A percentile compares a stretch with the other conserved stretches of the same genome.
Evolutionary conservation across 2,329 filamentous ascomycete species (phyloP).

Genomic region (Grosmannia penicillata): DNA sequence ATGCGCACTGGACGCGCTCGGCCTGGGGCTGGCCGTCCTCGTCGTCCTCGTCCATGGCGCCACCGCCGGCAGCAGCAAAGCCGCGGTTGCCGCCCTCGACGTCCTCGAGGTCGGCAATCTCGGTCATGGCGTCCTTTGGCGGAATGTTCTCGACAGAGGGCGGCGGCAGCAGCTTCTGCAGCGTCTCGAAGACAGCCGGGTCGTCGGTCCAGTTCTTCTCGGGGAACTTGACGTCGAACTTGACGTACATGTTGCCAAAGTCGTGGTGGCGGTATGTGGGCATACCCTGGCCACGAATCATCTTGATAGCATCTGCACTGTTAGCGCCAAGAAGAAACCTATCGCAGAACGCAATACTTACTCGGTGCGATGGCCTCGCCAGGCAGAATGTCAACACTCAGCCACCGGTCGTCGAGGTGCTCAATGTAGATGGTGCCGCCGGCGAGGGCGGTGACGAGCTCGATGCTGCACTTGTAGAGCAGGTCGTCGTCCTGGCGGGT

Average conservation of each 20-base stretch:
- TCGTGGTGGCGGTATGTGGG: conserved; percentile 91
- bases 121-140: conserved; percentile 76
- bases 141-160: conserved; percentile 48
- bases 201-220: conserved; percentile 56
- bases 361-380: conserved; percentile 90
- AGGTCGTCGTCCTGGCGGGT: conserved; percentile 93
- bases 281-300: conserved; percentile 95
- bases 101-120: conserved; percentile 77
- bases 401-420: conserved; percentile 94
- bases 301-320: conserved; percentile 65
- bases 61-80: conserved; percentile 31
- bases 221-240: conserved; percentile 96
- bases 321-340: conserved; percentile 1
- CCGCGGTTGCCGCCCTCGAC: conserved; percentile 59
- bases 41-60: conserved; percentile 59
- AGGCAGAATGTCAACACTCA: conserved; percentile 81
- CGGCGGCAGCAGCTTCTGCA: conserved; percentile 74
- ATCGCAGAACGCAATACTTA: conserved; percentile 30
- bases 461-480: conserved; percentile 88
- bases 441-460: conserved; percentile 85
- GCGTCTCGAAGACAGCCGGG: conserved; percentile 56
- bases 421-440: conserved; percentile 86
- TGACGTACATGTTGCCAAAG: conserved; percentile 88
- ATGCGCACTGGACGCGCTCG: conserved; percentile 76
- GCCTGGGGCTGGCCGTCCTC: conserved; percentile 60